Evolutionary conservation across 2,329 filamentous ascomycete species (phyloP).

Genomic region (Dactylellina sp.): DNA sequence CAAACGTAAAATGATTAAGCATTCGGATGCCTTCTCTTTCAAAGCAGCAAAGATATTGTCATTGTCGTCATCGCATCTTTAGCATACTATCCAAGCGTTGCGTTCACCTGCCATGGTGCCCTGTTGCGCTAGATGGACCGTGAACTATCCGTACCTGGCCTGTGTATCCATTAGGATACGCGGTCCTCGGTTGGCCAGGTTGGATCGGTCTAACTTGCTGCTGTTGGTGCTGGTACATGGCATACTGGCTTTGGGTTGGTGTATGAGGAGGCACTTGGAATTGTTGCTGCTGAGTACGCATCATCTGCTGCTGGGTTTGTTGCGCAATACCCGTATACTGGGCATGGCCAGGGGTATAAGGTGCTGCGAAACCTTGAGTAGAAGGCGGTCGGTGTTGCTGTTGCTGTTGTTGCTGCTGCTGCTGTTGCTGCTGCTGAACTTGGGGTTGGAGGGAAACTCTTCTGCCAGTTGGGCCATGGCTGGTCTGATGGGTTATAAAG

Average conservation of each 20-base stretch:
- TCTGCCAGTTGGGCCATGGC: conserved; percentile 43
- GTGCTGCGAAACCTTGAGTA: conserved; percentile 18
- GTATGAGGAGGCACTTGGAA: conserved; percentile 26
- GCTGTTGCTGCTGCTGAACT: conserved; percentile 20
- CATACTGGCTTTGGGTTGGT: conserved; percentile 38
- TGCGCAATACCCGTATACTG: conserved; percentile 47
- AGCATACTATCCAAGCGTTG: too few species aligned
- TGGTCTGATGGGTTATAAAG: conserved; percentile 36
- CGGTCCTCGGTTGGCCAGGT: conserved; percentile 14
- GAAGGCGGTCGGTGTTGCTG: conserved; percentile 44
- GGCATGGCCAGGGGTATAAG: conserved; percentile 33
- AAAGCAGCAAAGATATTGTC: neutral
- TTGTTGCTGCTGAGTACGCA: conserved; percentile 40
- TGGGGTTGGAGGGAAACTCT: conserved; percentile 50
- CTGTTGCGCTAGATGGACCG: conserved; percentile 20
- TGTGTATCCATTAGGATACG: conserved; percentile 28
- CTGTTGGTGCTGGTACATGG: conserved; percentile 22
- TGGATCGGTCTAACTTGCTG: conserved; percentile 38
- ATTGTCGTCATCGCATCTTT: neutral
- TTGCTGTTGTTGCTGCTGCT: conserved; percentile 8
- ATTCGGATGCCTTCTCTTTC: neutral
- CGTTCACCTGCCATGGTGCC: conserved; percentile 1
- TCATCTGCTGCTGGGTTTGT: conserved; percentile 49
- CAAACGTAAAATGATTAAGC: neutral
- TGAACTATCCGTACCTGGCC: conserved; percentile 36